Conservation (phyloP, 768 basidiomycete genomes). For the Termitomyces sp. region DNA sequence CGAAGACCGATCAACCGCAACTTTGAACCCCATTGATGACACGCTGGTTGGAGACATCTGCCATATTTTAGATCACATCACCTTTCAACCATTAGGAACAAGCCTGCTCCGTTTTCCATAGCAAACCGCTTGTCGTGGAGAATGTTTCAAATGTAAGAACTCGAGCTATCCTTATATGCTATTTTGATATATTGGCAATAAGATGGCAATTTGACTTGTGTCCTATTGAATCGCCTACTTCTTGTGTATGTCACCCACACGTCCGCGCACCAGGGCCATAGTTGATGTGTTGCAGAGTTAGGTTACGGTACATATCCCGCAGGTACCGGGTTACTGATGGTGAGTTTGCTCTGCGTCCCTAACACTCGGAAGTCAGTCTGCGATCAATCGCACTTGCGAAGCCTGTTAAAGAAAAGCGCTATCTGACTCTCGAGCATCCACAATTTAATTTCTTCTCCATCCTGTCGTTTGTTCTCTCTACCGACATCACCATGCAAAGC, state of each 20-base stretch:
- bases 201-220: neutral
- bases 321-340: slow-evolving; percentile 16
- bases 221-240: slow-evolving; percentile 5
- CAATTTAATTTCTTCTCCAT: slow-evolving; percentile 1
- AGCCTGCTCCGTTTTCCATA: neutral
- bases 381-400: slow-evolving; percentile 10
- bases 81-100: neutral
- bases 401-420: slow-evolving; percentile 5
- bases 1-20: neutral
- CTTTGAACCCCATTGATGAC: neutral
- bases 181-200: neutral
- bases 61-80: slow-evolving; percentile 1
- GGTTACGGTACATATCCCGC: neutral
- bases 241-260: neutral
- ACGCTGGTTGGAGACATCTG: neutral
- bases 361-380: neutral
- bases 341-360: neutral
- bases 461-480: neutral
- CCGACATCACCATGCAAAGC: slow-evolving; percentile 4
- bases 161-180: neutral
- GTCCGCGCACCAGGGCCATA: neutral
- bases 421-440: neutral
- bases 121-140: neutral
- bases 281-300: slow-evolving; percentile 14
- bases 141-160: neutral